Conservation (phyloP, 179 eudicot genomes). For the Dionaea muscipula region DNA sequence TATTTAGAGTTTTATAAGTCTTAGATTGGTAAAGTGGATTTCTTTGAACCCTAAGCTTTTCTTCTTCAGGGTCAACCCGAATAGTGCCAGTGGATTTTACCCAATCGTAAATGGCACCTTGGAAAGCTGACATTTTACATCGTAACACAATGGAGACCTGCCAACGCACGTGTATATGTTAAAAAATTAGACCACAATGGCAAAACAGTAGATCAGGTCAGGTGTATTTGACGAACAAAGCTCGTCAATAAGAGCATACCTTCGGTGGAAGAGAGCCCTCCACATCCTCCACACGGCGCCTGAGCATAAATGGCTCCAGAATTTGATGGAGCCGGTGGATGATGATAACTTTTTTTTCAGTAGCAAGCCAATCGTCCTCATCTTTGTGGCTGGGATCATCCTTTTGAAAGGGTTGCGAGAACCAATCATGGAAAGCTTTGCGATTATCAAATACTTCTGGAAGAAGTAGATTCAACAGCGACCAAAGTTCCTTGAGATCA, state of each 20-base stretch:
- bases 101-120: constrained; percentile 90
- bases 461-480: constrained; percentile 85
- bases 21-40: constrained; percentile 70
- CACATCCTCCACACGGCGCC: constrained; percentile 99
- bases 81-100: constrained; percentile 86
- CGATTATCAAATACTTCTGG: constrained; percentile 99
- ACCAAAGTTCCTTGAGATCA: constrained; percentile 98
- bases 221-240: not conserved
- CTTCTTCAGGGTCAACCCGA: constrained; percentile 95
- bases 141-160: constrained; percentile 81
- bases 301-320: constrained; percentile 97
- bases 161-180: constrained; percentile 6
- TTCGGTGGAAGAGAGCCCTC: constrained; percentile 99
- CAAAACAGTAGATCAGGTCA: not conserved
- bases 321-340: constrained; percentile 98
- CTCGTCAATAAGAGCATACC: constrained; percentile 38
- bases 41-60: constrained; percentile 48
- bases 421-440: constrained; percentile 99
- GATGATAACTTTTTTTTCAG: constrained; percentile 92
- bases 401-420: constrained; percentile 88
- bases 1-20: constrained; percentile 48
- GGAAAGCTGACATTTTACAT: constrained; percentile 94
- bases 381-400: constrained; percentile 68
- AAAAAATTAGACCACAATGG: constrained; percentile 2
- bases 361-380: constrained; percentile 99